Evolutionary conservation across 108 stramenopile genomes (phyloP).

Genomic region (Thalassiosira profunda): DNA sequence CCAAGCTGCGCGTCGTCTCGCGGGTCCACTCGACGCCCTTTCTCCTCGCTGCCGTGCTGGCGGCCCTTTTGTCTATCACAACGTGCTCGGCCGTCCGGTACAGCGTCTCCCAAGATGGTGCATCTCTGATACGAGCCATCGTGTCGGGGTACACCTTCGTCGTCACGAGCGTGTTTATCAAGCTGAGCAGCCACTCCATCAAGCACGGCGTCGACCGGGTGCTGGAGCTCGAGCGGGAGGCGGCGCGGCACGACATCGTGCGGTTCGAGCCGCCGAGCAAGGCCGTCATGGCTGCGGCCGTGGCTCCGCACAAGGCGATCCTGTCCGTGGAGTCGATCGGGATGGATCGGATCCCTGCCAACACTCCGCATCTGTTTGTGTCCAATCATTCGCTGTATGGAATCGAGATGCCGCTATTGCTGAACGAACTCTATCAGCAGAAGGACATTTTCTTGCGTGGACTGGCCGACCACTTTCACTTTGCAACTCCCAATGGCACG

Average conservation of each 20-base stretch:
- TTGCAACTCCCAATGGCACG: slow-evolving; percentile 23
- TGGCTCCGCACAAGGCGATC: slow-evolving; percentile 6
- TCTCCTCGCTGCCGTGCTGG: not conserved
- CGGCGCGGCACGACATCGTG: slow-evolving; percentile 3
- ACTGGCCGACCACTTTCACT: slow-evolving; percentile 29
- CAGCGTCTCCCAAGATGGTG: not conserved
- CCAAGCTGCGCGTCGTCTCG: slow-evolving; percentile 1
- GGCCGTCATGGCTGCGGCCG: slow-evolving; percentile 5
- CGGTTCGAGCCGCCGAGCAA: slow-evolving; percentile 4
- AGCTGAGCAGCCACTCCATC: slow-evolving; percentile 7
- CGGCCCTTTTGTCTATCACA: not conserved
- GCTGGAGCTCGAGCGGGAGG: slow-evolving; percentile 2
- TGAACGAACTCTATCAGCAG: slow-evolving; percentile 15
- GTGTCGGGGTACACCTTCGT: not conserved
- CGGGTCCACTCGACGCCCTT: not conserved
- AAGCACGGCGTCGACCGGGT: slow-evolving; percentile 4
- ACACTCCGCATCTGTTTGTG: slow-evolving; percentile 17
- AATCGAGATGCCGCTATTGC: slow-evolving; percentile 18
- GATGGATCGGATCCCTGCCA: not conserved
- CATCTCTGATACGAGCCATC: not conserved
- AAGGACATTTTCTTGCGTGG: slow-evolving; percentile 5
- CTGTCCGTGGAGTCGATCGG: slow-evolving; percentile 5
- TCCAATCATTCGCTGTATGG: slow-evolving; percentile 23
- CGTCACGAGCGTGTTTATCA: slow-evolving; percentile 5
- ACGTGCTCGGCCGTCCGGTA: not conserved